phyloP scores from a whole-genome alignment of 169 alveolate genomes.

The Plasmodium reichenowi region DNA sequence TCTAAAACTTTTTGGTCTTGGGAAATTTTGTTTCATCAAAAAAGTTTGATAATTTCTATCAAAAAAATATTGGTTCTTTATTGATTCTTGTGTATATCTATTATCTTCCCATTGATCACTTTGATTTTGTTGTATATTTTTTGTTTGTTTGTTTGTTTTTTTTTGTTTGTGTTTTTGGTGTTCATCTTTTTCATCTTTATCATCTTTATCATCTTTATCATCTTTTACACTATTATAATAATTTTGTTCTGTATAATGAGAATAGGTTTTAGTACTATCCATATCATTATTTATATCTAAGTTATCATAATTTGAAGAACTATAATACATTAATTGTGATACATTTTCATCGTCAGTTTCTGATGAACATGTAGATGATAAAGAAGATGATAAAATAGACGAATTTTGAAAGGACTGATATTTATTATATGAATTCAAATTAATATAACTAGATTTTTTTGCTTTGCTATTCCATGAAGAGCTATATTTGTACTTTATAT shows the following conservation, averaged over 20 bases:
- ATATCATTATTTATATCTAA: background rate
- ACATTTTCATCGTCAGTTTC: background rate
- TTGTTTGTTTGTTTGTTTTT: no score
- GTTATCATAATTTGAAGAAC: conserved; percentile 13
- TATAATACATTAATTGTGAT: background rate
- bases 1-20: conserved; percentile 63
- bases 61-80: conserved; percentile 7
- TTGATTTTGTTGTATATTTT: no score
- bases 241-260: conserved; percentile 6
- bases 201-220: background rate
- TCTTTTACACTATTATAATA: background rate
- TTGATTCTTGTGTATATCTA: background rate
- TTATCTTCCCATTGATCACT: background rate
- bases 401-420: conserved; percentile 12
- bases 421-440: background rate
- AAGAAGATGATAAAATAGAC: conserved; percentile 13
- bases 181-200: background rate
- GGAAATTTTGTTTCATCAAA: conserved; percentile 52
- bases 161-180: no score
- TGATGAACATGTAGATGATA: conserved; percentile 10
- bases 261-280: background rate
- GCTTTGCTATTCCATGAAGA: conserved; percentile 18
- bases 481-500: background rate
- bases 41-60: conserved; percentile 43
- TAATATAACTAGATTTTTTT: background rate